Evolutionary conservation across 2,329 filamentous ascomycete genomes (phyloP).

Genomic region (Decorospora gaudefroyi): DNA sequence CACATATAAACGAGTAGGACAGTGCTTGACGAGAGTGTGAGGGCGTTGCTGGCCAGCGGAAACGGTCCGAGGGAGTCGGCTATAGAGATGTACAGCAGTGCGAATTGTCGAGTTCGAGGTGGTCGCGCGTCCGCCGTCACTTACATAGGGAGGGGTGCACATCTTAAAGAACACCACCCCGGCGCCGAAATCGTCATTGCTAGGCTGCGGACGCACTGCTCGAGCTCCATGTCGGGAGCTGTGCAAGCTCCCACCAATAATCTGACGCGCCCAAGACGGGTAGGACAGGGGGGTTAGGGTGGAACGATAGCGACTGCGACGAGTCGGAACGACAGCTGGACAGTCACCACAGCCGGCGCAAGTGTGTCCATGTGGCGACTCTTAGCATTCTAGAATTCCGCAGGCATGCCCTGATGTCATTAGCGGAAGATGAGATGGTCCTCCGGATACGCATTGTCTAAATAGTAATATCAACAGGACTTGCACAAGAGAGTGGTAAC

Average conservation of each 20-base stretch:
- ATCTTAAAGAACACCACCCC: neutral
- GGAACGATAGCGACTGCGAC: too few relatives aligned
- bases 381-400: too few relatives aligned
- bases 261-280: neutral
- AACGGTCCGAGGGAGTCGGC: neutral
- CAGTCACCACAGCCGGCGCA: too few relatives aligned
- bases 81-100: neutral
- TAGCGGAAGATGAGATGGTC: neutral
- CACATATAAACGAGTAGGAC: conserved; percentile 18
- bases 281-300: neutral
- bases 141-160: neutral
- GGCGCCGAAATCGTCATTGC: neutral
- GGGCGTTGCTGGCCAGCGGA: conserved; percentile 1
- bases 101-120: neutral
- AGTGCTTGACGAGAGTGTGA: neutral
- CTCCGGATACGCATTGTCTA: neutral
- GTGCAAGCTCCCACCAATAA: neutral
- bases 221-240: neutral
- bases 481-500: neutral
- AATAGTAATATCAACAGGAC: neutral
- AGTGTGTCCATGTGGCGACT: too few relatives aligned
- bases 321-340: too few relatives aligned
- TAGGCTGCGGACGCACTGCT: neutral
- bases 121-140: neutral
- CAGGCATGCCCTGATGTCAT: conserved; percentile 7